Evolutionary conservation across 2,329 filamentous ascomycete genomes (phyloP).

Genomic region (Claviceps africana): DNA sequence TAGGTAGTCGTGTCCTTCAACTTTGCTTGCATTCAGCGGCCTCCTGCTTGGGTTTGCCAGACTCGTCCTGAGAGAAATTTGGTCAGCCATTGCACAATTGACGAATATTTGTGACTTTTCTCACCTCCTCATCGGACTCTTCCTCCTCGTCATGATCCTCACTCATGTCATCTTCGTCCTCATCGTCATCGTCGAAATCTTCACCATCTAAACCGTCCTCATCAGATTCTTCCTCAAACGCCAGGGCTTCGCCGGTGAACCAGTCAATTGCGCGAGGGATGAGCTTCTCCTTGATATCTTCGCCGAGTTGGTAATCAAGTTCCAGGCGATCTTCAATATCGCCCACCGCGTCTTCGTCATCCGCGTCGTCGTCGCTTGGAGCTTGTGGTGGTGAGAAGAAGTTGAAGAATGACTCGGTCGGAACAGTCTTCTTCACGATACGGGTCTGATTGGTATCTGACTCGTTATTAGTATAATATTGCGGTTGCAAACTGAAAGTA

Average conservation of each 20-base stretch:
- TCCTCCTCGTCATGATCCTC: slow-evolving; percentile 75
- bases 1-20: slow-evolving; percentile 28
- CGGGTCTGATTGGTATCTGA: slow-evolving; percentile 97
- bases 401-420: slow-evolving; percentile 97
- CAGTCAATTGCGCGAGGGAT: slow-evolving; percentile 97
- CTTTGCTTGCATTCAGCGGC: slow-evolving; percentile 94
- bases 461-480: background rate
- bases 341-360: slow-evolving; percentile 62
- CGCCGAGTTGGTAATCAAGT: slow-evolving; percentile 94
- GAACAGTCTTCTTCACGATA: slow-evolving; percentile 97
- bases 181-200: slow-evolving; percentile 45
- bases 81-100: slow-evolving; percentile 8
- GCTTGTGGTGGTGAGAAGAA: slow-evolving; percentile 95
- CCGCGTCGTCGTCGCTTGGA: slow-evolving; percentile 54
- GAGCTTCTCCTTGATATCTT: slow-evolving; percentile 99
- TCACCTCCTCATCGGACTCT: slow-evolving; percentile 65
- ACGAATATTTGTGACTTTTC: slow-evolving; percentile 11
- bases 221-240: slow-evolving; percentile 75
- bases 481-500: background rate
- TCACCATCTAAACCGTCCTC: slow-evolving; percentile 56
- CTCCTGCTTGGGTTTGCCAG: slow-evolving; percentile 84
- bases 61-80: slow-evolving; percentile 51
- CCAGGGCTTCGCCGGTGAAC: slow-evolving; percentile 97
- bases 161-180: slow-evolving; percentile 76
- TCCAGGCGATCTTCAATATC: slow-evolving; percentile 97